Conservation (phyloP, 768 basidiomycete genomes). For the Solioccasus polychromus region DNA sequence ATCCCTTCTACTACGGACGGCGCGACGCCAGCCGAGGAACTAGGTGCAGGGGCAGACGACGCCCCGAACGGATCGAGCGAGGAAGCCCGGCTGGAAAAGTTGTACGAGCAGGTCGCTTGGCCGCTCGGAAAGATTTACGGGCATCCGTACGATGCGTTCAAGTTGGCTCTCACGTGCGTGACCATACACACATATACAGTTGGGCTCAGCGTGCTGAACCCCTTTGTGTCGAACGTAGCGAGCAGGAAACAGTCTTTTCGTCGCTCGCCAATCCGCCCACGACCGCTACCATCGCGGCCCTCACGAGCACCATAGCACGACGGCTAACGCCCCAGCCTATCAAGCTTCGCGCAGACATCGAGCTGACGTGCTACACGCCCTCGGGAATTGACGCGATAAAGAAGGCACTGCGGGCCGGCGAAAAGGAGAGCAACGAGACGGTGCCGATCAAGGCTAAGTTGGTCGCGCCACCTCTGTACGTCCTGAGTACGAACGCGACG, state of each 20-base stretch:
- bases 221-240: slow-evolving; percentile 48
- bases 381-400: slow-evolving; percentile 97
- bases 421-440: slow-evolving; percentile 79
- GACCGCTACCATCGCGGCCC: slow-evolving; percentile 54
- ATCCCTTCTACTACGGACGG: slow-evolving; percentile 44
- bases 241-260: slow-evolving; percentile 78
- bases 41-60: slow-evolving; percentile 22
- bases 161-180: slow-evolving; percentile 92
- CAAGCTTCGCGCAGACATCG: slow-evolving; percentile 97
- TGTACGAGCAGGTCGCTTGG: slow-evolving; percentile 93
- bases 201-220: too few relatives aligned
- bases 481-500: slow-evolving; percentile 92
- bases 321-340: slow-evolving; percentile 97
- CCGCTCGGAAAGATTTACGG: slow-evolving; percentile 90
- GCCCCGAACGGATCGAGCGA: slow-evolving; percentile 47
- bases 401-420: slow-evolving; percentile 85
- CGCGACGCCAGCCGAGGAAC: slow-evolving; percentile 29
- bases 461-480: slow-evolving; percentile 95
- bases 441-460: slow-evolving; percentile 97
- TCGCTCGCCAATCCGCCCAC: slow-evolving; percentile 59
- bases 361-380: slow-evolving; percentile 94
- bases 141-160: slow-evolving; percentile 97
- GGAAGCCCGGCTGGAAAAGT: slow-evolving; percentile 74
- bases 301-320: slow-evolving; percentile 84
- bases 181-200: too few relatives aligned